Base-by-base conservation (phyloP, 176 grass and related monocot genomes). In the Triticum monococcum region DNA sequence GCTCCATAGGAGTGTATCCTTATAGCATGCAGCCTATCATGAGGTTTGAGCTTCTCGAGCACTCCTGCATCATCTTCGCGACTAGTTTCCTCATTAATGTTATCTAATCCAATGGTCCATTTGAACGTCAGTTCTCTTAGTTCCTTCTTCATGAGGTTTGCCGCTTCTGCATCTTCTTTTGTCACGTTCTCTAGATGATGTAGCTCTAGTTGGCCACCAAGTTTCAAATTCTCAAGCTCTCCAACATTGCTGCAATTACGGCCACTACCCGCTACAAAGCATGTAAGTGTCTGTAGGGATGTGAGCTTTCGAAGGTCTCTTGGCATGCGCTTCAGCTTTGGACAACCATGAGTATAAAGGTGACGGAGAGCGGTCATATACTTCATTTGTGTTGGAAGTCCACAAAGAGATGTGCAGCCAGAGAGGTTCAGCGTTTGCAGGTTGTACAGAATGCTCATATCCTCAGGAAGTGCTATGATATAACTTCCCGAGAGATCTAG, bases 381-480 rank as follows among this genome's bases (percentile, higher is more conserved):
- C 48, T 17, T 52, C 48, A 52, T 17, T 16, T 52, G 48, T 52
- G 0, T 17, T 2, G 48, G 48, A 52, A 52, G 48, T 52, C 0
- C 0, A 5, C 1, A 0, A 5, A 52, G 48, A 52, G 0, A 2
- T 5, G 0, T 0, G 1, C 48, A 68, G 10, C 4, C 23, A 64
- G 61, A 26, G 61, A 64, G 61, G 61, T 64, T 64, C 0, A 64
- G 11, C 4, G 4, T 12, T 26, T 64, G 61, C 4, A 26, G 61
- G 61, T 64, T 64, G 23, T 64, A 64, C 0, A 64, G 23, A 13
- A 64, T 64, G 23, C 61, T 64, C 23, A 26, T 62, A 62, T 62
- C 22, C 12, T 3, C n/a, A 62, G 60, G 60, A 62, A 62, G n/a
- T 24, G n/a, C 3, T 62, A 4, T 25, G 9, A 63, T 25, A 0